Evolutionary conservation across 2,329 filamentous ascomycete species (phyloP).

Genomic region (Alternaria triticina): DNA sequence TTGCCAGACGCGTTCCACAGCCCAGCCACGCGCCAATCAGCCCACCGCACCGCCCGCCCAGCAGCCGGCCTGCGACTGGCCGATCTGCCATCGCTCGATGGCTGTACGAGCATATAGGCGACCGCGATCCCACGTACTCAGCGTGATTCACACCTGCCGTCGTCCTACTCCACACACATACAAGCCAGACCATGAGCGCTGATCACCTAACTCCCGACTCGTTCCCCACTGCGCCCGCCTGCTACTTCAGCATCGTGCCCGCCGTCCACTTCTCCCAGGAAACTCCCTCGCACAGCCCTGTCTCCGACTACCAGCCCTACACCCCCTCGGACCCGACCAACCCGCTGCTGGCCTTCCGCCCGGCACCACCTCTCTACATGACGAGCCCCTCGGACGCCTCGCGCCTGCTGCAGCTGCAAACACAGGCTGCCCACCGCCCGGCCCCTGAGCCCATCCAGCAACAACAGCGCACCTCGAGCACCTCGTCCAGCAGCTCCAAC

Average conservation of each 20-base stretch:
- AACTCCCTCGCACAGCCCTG: slow-evolving; percentile 34
- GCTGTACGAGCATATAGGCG: slow-evolving; percentile 18
- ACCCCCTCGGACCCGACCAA: slow-evolving; percentile 40
- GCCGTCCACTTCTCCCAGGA: slow-evolving; percentile 42
- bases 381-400: slow-evolving; percentile 37
- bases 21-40: slow-evolving; percentile 16
- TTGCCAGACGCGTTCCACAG: slow-evolving; percentile 3
- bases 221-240: slow-evolving; percentile 18
- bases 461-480: slow-evolving; percentile 19
- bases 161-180: slow-evolving; percentile 9
- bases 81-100: slow-evolving; percentile 15
- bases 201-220: slow-evolving; percentile 17
- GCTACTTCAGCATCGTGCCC: slow-evolving; percentile 45
- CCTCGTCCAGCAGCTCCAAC: slow-evolving; percentile 15
- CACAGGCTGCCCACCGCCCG: slow-evolving; percentile 44
- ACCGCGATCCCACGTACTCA: slow-evolving; percentile 14
- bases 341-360: slow-evolving; percentile 45
- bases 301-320: slow-evolving; percentile 29
- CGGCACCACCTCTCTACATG: slow-evolving; percentile 23
- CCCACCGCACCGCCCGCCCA: background rate
- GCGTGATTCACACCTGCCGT: slow-evolving; percentile 15
- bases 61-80: slow-evolving; percentile 6
- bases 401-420: slow-evolving; percentile 49
- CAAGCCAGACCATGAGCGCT: slow-evolving; percentile 20
- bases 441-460: slow-evolving; percentile 36